These are phyloP conservation scores for Ceratobasidium sp. DNA, from an alignment of 1,284 basidiomycete genomes.

Conservation along the genomic window DNA sequence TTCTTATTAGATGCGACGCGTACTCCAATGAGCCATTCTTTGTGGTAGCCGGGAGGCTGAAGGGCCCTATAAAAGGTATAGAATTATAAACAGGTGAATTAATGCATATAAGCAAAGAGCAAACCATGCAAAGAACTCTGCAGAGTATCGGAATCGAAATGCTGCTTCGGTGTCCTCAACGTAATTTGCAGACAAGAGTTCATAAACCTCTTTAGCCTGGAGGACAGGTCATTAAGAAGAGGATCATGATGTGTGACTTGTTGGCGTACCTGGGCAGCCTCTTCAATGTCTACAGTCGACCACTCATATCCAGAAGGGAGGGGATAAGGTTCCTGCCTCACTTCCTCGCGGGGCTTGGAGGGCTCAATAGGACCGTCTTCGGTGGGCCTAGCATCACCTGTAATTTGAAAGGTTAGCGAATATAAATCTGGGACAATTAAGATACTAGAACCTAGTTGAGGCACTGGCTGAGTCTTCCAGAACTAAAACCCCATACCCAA, in stretches of 20 bases:
- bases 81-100: conserved; percentile 14
- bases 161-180: conserved; percentile 97
- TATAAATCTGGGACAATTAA: conserved; percentile 37
- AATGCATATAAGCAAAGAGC: background rate
- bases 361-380: conserved; percentile 93
- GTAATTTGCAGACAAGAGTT: conserved; percentile 92
- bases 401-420: conserved; percentile 35
- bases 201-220: conserved; percentile 91
- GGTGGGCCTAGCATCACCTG: conserved; percentile 72
- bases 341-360: conserved; percentile 77
- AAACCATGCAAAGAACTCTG: conserved; percentile 96
- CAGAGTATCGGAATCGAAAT: conserved; percentile 96
- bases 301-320: conserved; percentile 96
- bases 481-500: conserved; percentile 65
- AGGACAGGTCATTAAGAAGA: background rate
- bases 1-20: conserved; percentile 90
- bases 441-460: conserved; percentile 71
- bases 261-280: conserved; percentile 72
- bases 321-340: conserved; percentile 87
- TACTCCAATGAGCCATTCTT: conserved; percentile 97
- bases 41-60: conserved; percentile 90
- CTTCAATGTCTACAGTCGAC: conserved; percentile 83
- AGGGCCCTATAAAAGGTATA: conserved; percentile 76
- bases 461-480: conserved; percentile 96
- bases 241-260: background rate